Evolutionary conservation across 495 filamentous ascomycete species (phyloP).

Genomic region (Astrothelium macrocarpum): DNA sequence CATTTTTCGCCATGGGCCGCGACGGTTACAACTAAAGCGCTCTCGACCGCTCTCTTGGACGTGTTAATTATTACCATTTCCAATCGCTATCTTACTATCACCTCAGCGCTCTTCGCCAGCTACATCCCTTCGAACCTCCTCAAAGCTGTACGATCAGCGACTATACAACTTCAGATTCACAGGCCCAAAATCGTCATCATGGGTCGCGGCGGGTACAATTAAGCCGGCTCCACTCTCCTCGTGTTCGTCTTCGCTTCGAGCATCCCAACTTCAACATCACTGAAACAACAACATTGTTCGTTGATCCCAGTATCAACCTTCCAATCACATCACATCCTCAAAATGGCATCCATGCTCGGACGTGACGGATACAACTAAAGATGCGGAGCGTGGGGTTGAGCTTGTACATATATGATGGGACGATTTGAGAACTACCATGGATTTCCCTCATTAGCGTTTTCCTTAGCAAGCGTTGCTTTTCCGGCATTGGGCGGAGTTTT

Average conservation of each 20-base stretch:
- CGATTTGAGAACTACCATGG: background rate
- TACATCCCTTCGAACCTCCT: background rate
- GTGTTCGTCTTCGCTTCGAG: background rate
- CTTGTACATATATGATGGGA: conserved; percentile 6
- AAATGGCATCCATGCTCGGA: conserved; percentile 1
- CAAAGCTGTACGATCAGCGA: background rate
- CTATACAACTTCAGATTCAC: background rate
- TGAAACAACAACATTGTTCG: background rate
- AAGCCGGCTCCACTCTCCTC: conserved; percentile 14
- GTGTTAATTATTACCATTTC: background rate
- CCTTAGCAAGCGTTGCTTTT: conserved; percentile 4
- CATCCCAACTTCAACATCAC: background rate
- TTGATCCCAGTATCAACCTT: conserved; percentile 8
- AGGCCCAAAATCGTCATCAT: conserved; percentile 26
- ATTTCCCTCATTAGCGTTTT: background rate
- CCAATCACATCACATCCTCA: background rate
- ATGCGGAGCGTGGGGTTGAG: background rate
- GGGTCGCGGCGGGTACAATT: conserved; percentile 51
- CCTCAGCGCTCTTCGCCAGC: background rate
- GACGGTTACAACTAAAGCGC: conserved; percentile 44
- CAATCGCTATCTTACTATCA: background rate
- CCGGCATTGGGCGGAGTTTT: conserved; percentile 8
- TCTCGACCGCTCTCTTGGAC: background rate
- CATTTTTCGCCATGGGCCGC: conserved; percentile 38
- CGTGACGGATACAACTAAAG: conserved; percentile 12